Percentiles rank a stretch among this genome's conserved stretches.
phyloP scores from a whole-genome alignment of 768 basidiomycete genomes.

The Naematelia encephala region DNA sequence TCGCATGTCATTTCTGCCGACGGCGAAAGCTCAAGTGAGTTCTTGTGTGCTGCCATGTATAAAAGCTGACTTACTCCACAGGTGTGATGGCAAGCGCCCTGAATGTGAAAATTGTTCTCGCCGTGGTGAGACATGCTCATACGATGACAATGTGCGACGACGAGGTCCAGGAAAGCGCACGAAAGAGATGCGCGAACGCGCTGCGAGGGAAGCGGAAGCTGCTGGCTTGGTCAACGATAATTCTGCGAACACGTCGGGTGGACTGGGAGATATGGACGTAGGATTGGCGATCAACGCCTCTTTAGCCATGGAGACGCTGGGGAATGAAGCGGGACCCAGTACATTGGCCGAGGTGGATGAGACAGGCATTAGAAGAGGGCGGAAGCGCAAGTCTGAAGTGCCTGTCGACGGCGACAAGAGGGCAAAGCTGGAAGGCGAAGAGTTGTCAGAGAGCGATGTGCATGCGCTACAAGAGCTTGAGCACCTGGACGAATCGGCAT shows the following conservation, averaged over 20 bases:
- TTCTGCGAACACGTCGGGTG: not conserved
- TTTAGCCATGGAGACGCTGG: not conserved
- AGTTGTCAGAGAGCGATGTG: not conserved
- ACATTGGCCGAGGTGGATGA: not conserved
- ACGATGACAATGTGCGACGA: slow-evolving; percentile 48
- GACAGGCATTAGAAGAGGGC: not conserved
- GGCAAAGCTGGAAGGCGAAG: not conserved
- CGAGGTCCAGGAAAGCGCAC: slow-evolving; percentile 52
- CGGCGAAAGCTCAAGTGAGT: slow-evolving; percentile 52
- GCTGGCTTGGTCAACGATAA: slow-evolving; percentile 18
- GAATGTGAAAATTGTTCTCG: slow-evolving; percentile 49
- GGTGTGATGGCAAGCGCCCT: slow-evolving; percentile 48
- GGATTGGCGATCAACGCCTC: not conserved
- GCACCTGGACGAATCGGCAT: not conserved
- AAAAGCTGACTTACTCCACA: slow-evolving; percentile 10
- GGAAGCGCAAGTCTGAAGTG: not conserved
- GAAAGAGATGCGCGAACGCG: slow-evolving; percentile 39
- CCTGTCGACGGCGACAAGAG: not conserved
- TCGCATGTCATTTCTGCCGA: slow-evolving; percentile 53
- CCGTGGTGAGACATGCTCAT: slow-evolving; percentile 44
- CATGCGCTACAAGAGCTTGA: not conserved
- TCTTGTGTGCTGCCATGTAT: not conserved
- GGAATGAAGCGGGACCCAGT: not conserved
- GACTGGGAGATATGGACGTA: not conserved
- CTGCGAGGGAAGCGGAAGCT: slow-evolving; percentile 30